Evolutionary conservation across 768 basidiomycete species (phyloP), one percentile per base, ranked within the genome.

Genomic region (Kwoniella pini): DNA sequence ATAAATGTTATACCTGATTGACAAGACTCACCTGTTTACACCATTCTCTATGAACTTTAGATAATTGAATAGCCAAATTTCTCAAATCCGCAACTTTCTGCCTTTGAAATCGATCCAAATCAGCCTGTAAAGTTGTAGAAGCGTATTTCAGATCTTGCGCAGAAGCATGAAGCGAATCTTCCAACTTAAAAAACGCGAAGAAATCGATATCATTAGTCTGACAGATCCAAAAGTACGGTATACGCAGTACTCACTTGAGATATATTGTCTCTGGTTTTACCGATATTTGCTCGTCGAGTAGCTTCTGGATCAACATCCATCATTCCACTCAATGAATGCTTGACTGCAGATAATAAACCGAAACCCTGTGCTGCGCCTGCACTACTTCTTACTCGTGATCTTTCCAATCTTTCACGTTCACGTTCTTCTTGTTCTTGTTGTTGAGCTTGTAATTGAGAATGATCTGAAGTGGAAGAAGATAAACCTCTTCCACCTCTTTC

Each of bases 251-350:
- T 67, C 74, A 94, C 94, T 82, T 93, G 90, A n/a, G 91, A 91
- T 63, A 97, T 96, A 19, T 85, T 85, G 80, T 98, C 95, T 68
- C 90, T 85, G 4, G 92, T 93, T 81, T 96, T 97, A 63, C 88
- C 88, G 65, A 99, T 98, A 53, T 87, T 85, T 72, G 89, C 97
- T 64, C 96, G 83, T 62, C 96, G 82, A 4, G 95, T 94, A 17
- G 89, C 90, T 81, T 98, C 96, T 2, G 96, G 96, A 79, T 99
- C 96, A 17, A 90, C 90, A 69, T 99, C 96, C 88, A 99, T 97
- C 87, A 98, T 94, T 4, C 95, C 94, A 68, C 94, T 92, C 56
- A 99, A 77, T 22, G 93, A 94, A 79, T 96, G 94, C 72, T 88
- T 92, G 42, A 99, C 81, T 15, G 96, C 96, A 68, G 87, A 91